These are phyloP conservation scores for Tremellales sp. DNA, from an alignment of 1,284 basidiomycete species.

Conservation along the genomic window DNA sequence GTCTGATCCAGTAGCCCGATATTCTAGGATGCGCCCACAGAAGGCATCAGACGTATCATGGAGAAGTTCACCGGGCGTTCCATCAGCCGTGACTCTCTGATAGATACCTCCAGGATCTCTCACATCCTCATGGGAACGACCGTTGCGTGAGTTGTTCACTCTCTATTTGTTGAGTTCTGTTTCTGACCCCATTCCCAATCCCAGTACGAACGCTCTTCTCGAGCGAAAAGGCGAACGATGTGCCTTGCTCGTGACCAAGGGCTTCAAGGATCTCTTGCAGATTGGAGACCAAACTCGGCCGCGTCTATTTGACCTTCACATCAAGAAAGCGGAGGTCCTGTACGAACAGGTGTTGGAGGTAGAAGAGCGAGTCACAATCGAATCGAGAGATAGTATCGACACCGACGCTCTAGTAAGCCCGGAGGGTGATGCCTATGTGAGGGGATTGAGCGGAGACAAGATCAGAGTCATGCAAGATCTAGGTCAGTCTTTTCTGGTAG, in stretches of 20 bases:
- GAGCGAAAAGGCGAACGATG: conserved; percentile 90
- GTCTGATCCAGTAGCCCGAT: conserved; percentile 19
- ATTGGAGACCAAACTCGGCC: conserved; percentile 50
- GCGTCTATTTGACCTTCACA: conserved; percentile 48
- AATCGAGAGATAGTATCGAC: conserved; percentile 5
- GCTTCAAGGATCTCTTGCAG: conserved; percentile 47
- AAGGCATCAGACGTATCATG: conserved; percentile 50
- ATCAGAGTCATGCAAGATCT: not conserved
- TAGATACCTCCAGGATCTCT: conserved; percentile 45
- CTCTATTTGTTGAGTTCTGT: conserved; percentile 48
- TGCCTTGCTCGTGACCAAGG: conserved; percentile 69
- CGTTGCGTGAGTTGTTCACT: conserved; percentile 19
- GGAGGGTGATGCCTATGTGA: no score
- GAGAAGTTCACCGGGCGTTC: conserved; percentile 35
- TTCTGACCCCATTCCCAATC: conserved; percentile 45
- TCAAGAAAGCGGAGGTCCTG: conserved; percentile 60
- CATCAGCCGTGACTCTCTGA: conserved; percentile 42
- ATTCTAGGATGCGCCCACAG: conserved; percentile 50
- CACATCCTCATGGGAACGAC: conserved; percentile 25
- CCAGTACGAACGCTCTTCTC: conserved; percentile 79
- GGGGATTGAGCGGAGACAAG: conserved; percentile 7
- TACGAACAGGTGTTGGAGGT: conserved; percentile 50
- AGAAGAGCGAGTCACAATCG: conserved; percentile 47
- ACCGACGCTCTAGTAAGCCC: no score
- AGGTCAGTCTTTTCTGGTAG: not conserved